Base-by-base conservation (phyloP, 106 monocot species). In the Apostasia shenzhenica region DNA sequence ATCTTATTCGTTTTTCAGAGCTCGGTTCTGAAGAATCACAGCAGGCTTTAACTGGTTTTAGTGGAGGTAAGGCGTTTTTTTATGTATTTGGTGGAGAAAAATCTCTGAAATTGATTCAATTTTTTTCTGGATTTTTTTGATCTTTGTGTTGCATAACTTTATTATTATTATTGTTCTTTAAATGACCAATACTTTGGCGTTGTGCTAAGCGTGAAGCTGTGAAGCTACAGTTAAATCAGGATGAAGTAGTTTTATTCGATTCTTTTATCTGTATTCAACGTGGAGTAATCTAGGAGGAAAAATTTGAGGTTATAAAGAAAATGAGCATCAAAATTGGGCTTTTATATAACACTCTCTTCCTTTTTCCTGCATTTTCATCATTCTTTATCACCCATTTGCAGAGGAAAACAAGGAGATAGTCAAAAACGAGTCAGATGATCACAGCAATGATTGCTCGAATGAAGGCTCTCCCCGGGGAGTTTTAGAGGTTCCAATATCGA, bases 401-500 rank as follows among this genome's bases (percentile, higher is more conserved):
- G 78, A 59, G 45, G 71, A 55, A 70, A 75, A 58, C 44, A 65
- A 38, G n/a, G 64, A 74, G 40, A 78, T 7, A 3, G 60, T 71
- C 8, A 63, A 71, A 75, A 57, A 38, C 44, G 76, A 77, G 38
- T 45, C 46, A 10, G 63, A 57, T 40, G 70, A 63, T 45, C 70
- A 63, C 3, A 72, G 51, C 56, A 47, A 12, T 10, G 70, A 70
- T 43, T 39, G 57, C 57, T 77, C 77, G 3, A 63, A 71, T 38
- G 72, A 83, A 38, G 78, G 44, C 50, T 87, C 89, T 8, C 88
- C 86, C 2, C 59, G 80, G 63, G 82, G 76, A 49, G 82, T 80
- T 14, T 59, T 90, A 6, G 84, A 80, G 45, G 74, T 44, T 47
- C 67, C 78, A 9, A 64, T 67, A 12, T 69, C 74, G 1, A 74